These are phyloP conservation scores for Rubia yunnanensis DNA, from an alignment of 257 asterid species.

Conservation along the genomic window DNA sequence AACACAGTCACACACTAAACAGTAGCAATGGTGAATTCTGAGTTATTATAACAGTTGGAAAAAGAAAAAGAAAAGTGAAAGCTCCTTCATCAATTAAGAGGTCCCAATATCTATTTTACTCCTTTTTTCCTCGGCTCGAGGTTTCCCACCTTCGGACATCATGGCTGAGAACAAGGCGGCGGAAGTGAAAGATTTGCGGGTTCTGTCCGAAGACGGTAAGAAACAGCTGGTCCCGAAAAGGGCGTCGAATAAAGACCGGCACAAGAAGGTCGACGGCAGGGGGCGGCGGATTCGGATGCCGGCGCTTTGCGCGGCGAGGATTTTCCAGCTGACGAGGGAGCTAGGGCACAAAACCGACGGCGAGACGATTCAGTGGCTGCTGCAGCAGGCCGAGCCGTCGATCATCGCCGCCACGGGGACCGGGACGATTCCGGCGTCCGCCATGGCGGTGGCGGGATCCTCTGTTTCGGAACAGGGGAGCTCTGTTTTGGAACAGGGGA, in stretches of 20 bases:
- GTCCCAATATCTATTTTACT: conserved; percentile 9
- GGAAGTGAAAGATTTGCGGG: conserved; percentile 24
- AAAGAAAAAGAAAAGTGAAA: conserved; percentile 17
- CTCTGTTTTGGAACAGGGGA: conserved; percentile 26
- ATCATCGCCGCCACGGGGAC: conserved; percentile 63
- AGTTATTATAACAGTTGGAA: neutral
- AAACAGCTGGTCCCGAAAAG: conserved; percentile 40
- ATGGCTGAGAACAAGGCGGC: conserved; percentile 38
- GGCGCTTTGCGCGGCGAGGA: conserved; percentile 59
- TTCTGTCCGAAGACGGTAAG: conserved; percentile 25
- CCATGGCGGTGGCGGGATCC: conserved; percentile 33
- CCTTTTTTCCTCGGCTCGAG: conserved; percentile 1
- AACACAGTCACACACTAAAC: neutral
- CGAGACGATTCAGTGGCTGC: conserved; percentile 65
- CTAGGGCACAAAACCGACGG: conserved; percentile 70
- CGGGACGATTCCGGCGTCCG: conserved; percentile 71
- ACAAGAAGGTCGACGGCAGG: conserved; percentile 65
- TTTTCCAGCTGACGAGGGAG: conserved; percentile 56
- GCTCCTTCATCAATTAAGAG: conserved; percentile 25
- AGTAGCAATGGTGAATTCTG: neutral
- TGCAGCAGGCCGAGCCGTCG: conserved; percentile 66
- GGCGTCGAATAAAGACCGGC: conserved; percentile 56
- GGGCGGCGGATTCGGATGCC: conserved; percentile 68
- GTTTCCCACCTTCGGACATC: conserved; percentile 25
- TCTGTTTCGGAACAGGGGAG: conserved; percentile 44